Evolutionary conservation across 352 stramenopile species (phyloP), one percentile per base, ranked within the genome.

Genomic region (Globisporangium perplexum): DNA sequence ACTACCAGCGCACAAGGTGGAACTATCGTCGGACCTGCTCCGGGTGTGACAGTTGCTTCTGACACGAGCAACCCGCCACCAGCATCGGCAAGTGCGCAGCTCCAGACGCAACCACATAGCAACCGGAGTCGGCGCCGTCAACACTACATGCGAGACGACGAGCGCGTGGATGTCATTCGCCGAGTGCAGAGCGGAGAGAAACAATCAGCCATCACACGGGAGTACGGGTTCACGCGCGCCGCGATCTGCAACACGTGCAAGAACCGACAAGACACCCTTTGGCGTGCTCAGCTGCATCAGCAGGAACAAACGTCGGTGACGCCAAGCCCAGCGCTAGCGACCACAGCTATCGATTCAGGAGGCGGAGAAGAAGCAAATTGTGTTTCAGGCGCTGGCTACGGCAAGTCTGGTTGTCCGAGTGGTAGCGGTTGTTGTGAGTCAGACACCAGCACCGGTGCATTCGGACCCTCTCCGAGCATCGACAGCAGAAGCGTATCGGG

Each of bases 211-310:
- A 64, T 86, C 2, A 73, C 77, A 14, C 85, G 83, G 58, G 77
- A 87, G 53, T 87, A 78, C 49, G 59, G 72, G n/a, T 74, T 87
- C 33, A 85, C 66, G 43, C 76, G 76, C 14, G 71, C 76, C 0
- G 71, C 73, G 17, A 87, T 87, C 35, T 83, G 73, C 54, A 87
- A 87, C 52, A 56, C 79, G 23, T 72, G 78, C 60, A 87, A 87
- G 58, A 72, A 87, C 45, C 57, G 76, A 7, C 65, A 77, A 22
- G 58, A 63, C 7, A 74, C 85, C 1, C 28, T 87, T 39, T 72
- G 68, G 6, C 61, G 72, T 12, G 62, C 38, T 5, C 46, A 54
- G 20, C 44, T 43, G n/a, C 42, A 57, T 1, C 50, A 22, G 8
- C 52, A 51, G 22, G 24, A 12, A 41, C 7, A 15, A 15, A 23